These are phyloP conservation scores for Colletotrichum sp. DNA, from an alignment of 2,329 filamentous ascomycete genomes.

Conservation along the genomic window DNA sequence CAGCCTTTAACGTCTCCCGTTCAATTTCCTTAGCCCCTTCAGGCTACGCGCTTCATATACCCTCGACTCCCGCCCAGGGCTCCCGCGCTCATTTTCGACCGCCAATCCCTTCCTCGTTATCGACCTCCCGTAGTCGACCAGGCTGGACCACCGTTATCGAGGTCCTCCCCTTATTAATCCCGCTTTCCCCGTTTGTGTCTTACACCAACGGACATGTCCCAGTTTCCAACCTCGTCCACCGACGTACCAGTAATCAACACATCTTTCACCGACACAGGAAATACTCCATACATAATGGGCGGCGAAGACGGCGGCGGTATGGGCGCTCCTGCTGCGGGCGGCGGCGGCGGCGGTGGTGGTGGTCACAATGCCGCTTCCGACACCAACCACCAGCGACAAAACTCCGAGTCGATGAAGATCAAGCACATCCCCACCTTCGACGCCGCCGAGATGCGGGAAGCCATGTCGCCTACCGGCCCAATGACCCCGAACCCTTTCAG, in stretches of 20 bases:
- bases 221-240: not conserved
- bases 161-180: not conserved
- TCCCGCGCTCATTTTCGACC: not conserved
- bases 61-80: not conserved
- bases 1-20: not conserved
- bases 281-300: slow-evolving; percentile 7
- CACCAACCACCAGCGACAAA: not conserved
- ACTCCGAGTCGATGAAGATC: not conserved
- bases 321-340: not conserved
- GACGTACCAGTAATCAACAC: slow-evolving; percentile 14
- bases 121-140: not conserved
- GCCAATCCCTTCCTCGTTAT: not conserved
- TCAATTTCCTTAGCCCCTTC: not conserved
- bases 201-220: not conserved
- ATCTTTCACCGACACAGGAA: not conserved
- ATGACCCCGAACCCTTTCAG: slow-evolving; percentile 33
- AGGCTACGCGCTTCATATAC: slow-evolving; percentile 5
- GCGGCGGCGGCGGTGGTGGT: not conserved
- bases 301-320: slow-evolving; percentile 7
- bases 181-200: not conserved
- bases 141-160: not conserved
- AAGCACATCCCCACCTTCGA: slow-evolving; percentile 12
- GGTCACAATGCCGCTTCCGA: slow-evolving; percentile 5
- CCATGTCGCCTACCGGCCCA: slow-evolving; percentile 34
- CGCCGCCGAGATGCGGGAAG: slow-evolving; percentile 25